Base-by-base conservation (phyloP, 75 land plant genomes). In the Adiantum capillusveneris region DNA sequence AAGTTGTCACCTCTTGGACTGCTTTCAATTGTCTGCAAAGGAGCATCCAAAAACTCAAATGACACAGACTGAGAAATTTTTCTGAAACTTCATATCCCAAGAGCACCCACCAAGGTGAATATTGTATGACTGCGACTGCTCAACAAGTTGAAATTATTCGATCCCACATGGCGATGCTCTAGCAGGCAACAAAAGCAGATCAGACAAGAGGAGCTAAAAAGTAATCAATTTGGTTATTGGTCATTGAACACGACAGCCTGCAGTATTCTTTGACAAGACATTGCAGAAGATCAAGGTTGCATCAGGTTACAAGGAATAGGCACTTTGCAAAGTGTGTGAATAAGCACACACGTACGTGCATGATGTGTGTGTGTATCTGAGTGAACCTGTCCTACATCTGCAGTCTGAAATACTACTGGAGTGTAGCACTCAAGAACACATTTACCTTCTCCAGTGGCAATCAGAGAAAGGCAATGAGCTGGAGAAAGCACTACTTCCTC, bases 121-220 rank as follows among this genome's bases (percentile, higher is more conserved):
- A 90, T 87, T 1, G 96, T 90, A 69, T 90, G 96, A 65, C 96
- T 90, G 11, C 96, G 77, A 57, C 96, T 90, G 54, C 96, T 90
- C 48, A 90, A 63, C 56, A 90, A 68, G 67, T 90, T 90, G 43
- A 90, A 87, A 64, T 90, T 90, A 70, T 87, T 90, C 44, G 96
- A 90, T 44, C 96, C 96, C 41, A 90, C 96, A 66, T 90, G 96
- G 21, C 96, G 72, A 66, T 90, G 96, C 76, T 87, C 96, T 90
- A 79, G 60, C 49, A 67, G n/a, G 36, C 18, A 58, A 56, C 25
- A 20, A 65, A 64, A 54, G 27, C 52, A 60, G 41, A 27, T 26
- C 3, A 34, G 37, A 34, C 9, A 34, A 34, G n/a, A n/a, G n/a
- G n/a, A n/a, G n/a, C n/a, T n/a, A n/a, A n/a, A n/a, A n/a, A n/a